Base-by-base conservation (phyloP, 139 green algal species). In the Picochlorum sp. region DNA sequence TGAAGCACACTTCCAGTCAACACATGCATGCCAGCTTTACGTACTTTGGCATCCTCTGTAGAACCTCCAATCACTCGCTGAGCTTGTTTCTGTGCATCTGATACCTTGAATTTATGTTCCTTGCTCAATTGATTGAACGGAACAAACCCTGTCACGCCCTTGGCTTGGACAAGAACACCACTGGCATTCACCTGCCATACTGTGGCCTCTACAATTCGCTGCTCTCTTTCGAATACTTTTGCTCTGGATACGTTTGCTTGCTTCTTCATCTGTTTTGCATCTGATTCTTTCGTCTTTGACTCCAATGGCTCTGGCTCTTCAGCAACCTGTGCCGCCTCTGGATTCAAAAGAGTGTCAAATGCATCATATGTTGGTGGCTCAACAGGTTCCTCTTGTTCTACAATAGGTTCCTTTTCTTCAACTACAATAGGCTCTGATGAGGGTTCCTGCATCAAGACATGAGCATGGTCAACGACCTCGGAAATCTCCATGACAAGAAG, bases 171-270 rank as follows among this genome's bases (percentile, higher is more conserved):
- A 13, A 76, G 38, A 45, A 76, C 69, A 3, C 69, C 69, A 3
- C 60, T 63, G 0, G 69, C 18, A 16, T 76, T 72, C 44, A 41
- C 61, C 24, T 65, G 61, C 69, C 69, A 76, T 24, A 76, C 62
- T 4, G 20, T 59, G 21, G 23, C 51, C 26, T 30, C 23, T 18
- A 59, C 18, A 8, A 54, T 13, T 26, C 5, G 18, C 16, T 21
- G 4, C 16, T 21, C n/a, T 21, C 15, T 54, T 54, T 54, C 18
- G 5, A 54, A 21, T 21, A 9, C 47, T 54, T 26, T 54, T 26
- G 47, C 47, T 54, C 47, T 54, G 4, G 62, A 52, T 38, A 74
- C 15, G 23, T 21, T 34, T 38, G 49, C 68, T 10, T 62, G 18
- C 16, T 34, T 37, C 34, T 44, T 54, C 32, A 18, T 56, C 37